Base-by-base conservation (phyloP, 441 rosid species). In the Jatropha podagrica region DNA sequence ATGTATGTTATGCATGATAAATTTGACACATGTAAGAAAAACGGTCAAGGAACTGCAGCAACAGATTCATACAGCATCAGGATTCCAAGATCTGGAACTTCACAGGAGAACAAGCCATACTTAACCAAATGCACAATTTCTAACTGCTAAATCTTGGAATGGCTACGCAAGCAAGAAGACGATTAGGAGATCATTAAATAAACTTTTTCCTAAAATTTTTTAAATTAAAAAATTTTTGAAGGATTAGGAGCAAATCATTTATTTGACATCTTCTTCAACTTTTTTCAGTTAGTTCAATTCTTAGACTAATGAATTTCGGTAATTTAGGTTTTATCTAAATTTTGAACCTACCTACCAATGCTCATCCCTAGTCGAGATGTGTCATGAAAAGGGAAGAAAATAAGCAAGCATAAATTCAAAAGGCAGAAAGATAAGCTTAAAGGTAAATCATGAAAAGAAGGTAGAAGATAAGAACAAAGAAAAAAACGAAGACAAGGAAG, bases 1-100 rank as follows among this genome's bases (percentile, higher is more conserved):
- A 66, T 66, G 78, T 55, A 70, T 54, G 68, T 32, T 68, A 72
- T 79, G 44, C 49, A 77, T 56, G 64, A 78, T 51, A 42, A 54
- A 58, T 62, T 41, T 63, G 62, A 76, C 37, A 46, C 23, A 20
- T 65, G 71, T 15, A 70, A 72, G 41, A 26, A 18, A 11, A 54
- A 75, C 52, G 68, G 41, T 69, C 38, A 76, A 73, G 64, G 20
- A 68, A 38, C 26, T 0, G 18, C 5, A 71, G 38, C 23, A 20
- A 40, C 65, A 23, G 13, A 14, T 23, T 59, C 23, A 42, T 20
- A 37, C 37, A 41, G 41, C 37, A 58, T 71, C 64, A 71, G 48
- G 40, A 38, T 23, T 71, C 56, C 65, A 58, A 71, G 40, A 40
- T 51, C 7, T 9, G 49, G 54, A 40, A 10, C 6, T 7, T n/a